Evolutionary conservation across 1,284 basidiomycete genomes (phyloP), one percentile per base, ranked within the genome.

Genomic region (Omphalotus olearius): DNA sequence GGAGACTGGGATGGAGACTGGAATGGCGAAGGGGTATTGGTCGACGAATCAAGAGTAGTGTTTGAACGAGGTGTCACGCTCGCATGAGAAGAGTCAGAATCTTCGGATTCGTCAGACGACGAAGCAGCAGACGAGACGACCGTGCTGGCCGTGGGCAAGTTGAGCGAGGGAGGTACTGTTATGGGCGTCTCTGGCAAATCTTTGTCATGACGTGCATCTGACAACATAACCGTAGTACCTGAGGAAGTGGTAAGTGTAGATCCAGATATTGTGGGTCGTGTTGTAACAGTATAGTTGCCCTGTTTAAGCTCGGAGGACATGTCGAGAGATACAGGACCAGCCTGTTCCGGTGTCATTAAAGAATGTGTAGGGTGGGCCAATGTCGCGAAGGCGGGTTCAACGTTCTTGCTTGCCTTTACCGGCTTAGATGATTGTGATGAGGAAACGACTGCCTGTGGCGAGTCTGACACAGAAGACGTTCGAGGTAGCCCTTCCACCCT

Each of bases 201-300:
- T 33, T 18, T 16, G 3, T 33, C 16, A 17, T 6, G 14, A 11
- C 20, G 7, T 16, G 30, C 20, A 37, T 20, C 33, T 0, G 1
- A 35, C 3, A 44, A 44, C 14, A 44, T 52, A 25, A 52, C 20
- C 23, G 51, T 52, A 41, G 39, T 25, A 18, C 30, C 36, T 14
- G 52, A 44, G 3, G 52, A 53, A n/a, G 40, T 48, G 2, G 51
- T 47, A 7, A 47, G 16, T 6, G 45, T 41, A 10, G 51, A 52
- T 9, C 20, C 17, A 13, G 53, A 45, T 25, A 38, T 50, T 11
- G 48, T 42, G 6, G 53, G 53, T 36, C 45, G 14, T 23, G 23
- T 37, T 36, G 45, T 20, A 23, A 23, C 23, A 23, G 23, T 3
- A 5, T 23, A 5, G 23, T 23, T 23, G 13, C 44, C 16, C 4